Base-by-base conservation (phyloP, 1,284 basidiomycete genomes). In the Ustilago hordei region DNA sequence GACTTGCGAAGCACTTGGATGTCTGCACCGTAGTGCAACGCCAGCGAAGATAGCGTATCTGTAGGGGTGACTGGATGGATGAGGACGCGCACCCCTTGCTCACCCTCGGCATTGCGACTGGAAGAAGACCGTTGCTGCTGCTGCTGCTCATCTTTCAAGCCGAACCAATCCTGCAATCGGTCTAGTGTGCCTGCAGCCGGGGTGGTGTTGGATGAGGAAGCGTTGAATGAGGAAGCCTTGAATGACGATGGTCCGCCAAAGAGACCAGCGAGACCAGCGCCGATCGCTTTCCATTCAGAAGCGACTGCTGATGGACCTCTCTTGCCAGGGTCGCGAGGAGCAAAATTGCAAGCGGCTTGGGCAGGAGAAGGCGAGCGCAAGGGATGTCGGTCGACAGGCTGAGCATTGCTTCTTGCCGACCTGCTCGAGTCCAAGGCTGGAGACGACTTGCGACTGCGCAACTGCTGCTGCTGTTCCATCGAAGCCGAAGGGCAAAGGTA, bases 11-110 rank as follows among this genome's bases (percentile, higher is more conserved):
- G 63, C 15, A 75, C 65, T 34, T 75, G 68, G 11, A 77, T 81
- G 52, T 85, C 83, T n/a, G 81, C 75, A 8, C 82, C 82, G 55
- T 85, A 85, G n/a, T 78, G 73, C 11, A 85, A 69, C 6, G 84
- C 79, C 38, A 85, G 55, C 13, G 79, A 74, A 4, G 75, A 60
- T 1, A 85, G 70, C 2, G 83, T 83, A 41, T 85, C 84, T 17
- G 67, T 68, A 2, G 82, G 70, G 4, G 63, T 55, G 31, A 84
- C 81, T 7, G 74, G 64, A 57, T 85, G 84, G n/a, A 84, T 81
- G n/a, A 84, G 69, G 3, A 85, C 84, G 12, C 76, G 67, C 17
- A 74, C 63, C 39, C 71, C 45, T 8, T 69, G 50, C 4, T 43
- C 47, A n/a, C 50, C 50, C 17, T 36, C 36, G 3, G 63, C 13